phyloP scores from a whole-genome alignment of 2,329 filamentous ascomycete genomes.

The Trichoderma gracile region DNA sequence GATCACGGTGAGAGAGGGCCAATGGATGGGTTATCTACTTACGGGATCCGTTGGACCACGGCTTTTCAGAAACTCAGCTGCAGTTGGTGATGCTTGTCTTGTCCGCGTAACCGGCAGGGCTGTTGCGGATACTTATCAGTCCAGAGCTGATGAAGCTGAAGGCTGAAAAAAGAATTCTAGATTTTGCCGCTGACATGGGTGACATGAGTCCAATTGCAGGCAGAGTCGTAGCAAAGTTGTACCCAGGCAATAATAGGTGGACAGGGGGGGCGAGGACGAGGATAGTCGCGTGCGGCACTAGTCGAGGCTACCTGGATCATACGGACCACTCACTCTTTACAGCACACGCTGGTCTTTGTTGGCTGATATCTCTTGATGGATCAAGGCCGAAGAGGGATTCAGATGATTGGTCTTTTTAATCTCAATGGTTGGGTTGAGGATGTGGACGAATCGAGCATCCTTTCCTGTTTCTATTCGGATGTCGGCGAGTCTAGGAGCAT shows the following conservation, averaged over 20 bases:
- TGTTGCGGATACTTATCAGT: slow-evolving; percentile 3
- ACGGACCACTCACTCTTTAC: background rate
- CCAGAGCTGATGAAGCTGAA: background rate
- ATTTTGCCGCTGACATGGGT: slow-evolving; percentile 15
- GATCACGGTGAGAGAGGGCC: too few relatives aligned
- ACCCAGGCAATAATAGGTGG: background rate
- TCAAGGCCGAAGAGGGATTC: too few relatives aligned
- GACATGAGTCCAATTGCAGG: background rate
- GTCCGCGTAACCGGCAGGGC: background rate
- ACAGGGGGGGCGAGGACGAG: background rate
- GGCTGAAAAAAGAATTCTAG: slow-evolving; percentile 1
- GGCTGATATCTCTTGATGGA: too few relatives aligned
- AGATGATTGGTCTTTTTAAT: too few relatives aligned
- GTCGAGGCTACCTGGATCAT: background rate
- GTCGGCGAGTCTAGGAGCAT: too few relatives aligned
- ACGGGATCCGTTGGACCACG: background rate
- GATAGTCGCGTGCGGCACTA: slow-evolving; percentile 7
- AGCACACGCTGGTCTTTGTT: background rate
- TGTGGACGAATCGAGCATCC: too few relatives aligned
- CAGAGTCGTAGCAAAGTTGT: too few relatives aligned
- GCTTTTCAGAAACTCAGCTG: background rate
- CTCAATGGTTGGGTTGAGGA: too few relatives aligned
- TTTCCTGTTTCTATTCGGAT: too few relatives aligned
- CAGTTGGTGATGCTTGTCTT: background rate
- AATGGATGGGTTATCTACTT: background rate